Evolutionary conservation across 371 early-diverging fungal genomes (phyloP), one percentile per base, ranked within the genome.

Genomic region (Lichtheimia ornata): DNA sequence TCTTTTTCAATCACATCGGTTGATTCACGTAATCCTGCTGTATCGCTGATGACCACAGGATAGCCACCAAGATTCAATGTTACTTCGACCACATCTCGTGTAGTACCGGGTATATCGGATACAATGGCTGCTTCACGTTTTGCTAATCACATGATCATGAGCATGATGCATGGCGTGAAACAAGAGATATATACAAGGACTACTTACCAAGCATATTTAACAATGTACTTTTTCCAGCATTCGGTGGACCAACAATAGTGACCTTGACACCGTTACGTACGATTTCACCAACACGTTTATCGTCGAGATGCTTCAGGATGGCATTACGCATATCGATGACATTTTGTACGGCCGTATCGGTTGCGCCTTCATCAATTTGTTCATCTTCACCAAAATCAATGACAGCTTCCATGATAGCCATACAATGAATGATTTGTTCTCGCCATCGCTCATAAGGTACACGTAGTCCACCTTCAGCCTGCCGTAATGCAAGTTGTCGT

Each of bases 361-460:
- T 79, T 0, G 89, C 84, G 12, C 80, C 88, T 43, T 88, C 87
- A 53, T 93, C 94, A 35, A 92, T 88, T 20, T 87, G 77, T 61
- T 94, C 93, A 59, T 94, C 93, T 61, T 92, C 94, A 40, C 91
- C 85, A 77, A 94, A 94, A 57, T 94, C 94, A 24, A 94, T 91
- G 5, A 86, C 72, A 3, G 94, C 92, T 62, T 94, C 94, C 12
- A 89, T 75, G 0, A 78, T 66, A 0, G 91, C 92, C 83, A 88
- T 84, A 22, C 78, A 71, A 18, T 76, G 49, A 28, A 94, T 84
- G 7, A 92, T 69, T 49, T 77, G 58, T 18, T 64, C 56, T 30
- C 94, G 71, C 93, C 92, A 93, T 0, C 28, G 30, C 28, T 89
- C 89, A 67, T 88, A 92, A 25, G 85, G 66, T 17, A 67, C 66